Evolutionary conservation across 1,284 basidiomycete genomes (phyloP).

Genomic region (Cerrena zonata): DNA sequence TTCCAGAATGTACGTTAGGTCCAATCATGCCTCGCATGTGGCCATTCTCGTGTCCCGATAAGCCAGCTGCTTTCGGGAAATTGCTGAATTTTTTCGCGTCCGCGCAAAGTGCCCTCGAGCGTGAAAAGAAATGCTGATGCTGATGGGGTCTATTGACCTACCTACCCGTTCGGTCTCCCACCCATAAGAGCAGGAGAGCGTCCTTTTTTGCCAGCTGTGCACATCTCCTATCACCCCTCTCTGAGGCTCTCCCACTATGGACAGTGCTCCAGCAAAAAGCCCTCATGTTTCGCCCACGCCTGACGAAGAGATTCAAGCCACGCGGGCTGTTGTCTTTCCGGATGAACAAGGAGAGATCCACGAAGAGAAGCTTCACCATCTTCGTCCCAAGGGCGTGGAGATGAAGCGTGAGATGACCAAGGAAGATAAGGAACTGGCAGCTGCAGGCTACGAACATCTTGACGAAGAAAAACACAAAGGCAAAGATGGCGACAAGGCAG

Average conservation of each 20-base stretch:
- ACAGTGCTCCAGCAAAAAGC: slow-evolving; percentile 15
- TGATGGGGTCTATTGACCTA: not conserved
- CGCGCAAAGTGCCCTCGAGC: not conserved
- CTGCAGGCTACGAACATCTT: slow-evolving; percentile 61
- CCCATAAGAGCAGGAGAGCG: slow-evolving; percentile 8
- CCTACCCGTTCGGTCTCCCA: not conserved
- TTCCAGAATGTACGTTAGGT: slow-evolving; percentile 9
- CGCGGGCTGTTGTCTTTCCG: slow-evolving; percentile 43
- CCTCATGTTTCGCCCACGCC: slow-evolving; percentile 6
- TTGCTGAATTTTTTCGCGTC: slow-evolving; percentile 7
- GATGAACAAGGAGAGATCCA: slow-evolving; percentile 33
- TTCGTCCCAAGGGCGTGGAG: slow-evolving; percentile 47
- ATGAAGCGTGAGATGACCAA: slow-evolving; percentile 58
- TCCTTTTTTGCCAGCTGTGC: not conserved
- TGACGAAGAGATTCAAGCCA: slow-evolving; percentile 24
- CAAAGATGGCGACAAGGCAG: slow-evolving; percentile 23
- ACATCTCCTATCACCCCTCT: slow-evolving; percentile 5
- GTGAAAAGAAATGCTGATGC: not conserved
- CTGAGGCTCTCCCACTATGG: no score
- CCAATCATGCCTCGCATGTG: slow-evolving; percentile 29
- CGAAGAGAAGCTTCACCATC: slow-evolving; percentile 36
- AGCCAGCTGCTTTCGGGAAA: slow-evolving; percentile 14
- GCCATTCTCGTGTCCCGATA: slow-evolving; percentile 11
- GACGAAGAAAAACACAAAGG: slow-evolving; percentile 39
- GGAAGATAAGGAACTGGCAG: slow-evolving; percentile 61